Evolutionary conservation across 2,329 filamentous ascomycete species (phyloP), one percentile per base, ranked within the genome.

Genomic region (Sporothrix humicola): DNA sequence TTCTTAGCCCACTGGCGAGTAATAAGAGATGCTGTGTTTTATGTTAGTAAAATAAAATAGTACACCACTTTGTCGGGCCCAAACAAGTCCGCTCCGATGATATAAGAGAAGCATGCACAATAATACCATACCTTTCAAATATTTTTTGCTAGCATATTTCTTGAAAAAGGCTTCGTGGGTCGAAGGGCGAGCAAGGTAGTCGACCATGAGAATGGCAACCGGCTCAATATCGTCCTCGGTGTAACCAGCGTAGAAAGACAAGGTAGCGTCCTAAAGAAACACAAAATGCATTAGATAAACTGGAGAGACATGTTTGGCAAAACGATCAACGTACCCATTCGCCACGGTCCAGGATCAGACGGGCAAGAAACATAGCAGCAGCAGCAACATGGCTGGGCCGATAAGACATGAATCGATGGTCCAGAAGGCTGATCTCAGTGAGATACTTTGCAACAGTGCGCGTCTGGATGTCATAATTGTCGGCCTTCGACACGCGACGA

Each of bases 91-190:
- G 31, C 31, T 37, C 31, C 31, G 31, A 5, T 7, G 31, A 37
- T 37, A 37, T 26, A 7, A 37, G 31, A 37, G 31, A 37, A 37
- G 7, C 31, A 37, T 37, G 31, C 31, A 44, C 3, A 12, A n/a
- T 3, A 37, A n/a, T 42, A 56, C 42, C 15, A 84, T 90, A 97
- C 95, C 95, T 86, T 99, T 99, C 79, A 98, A 85, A 85, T 98
- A 99, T 85, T 97, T 98, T 87, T 98, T 99, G 89, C 94, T 97
- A 73, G 96, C 96, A 82, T 99, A 99, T 84, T 99, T 99, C 89
- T 97, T 97, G 88, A 98, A 98, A 87, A 99, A 98, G 52, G 96
- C 97, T 82, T 98, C 95, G 80, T 99, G 96, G 59, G 91, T 89
- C 72, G 98, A 93, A 37, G 95, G 96, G 13, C 93, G 91, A 74